Percentiles rank a stretch among this genome's conserved stretches.
phyloP scores from a whole-genome alignment of 1,139 yeast genomes.

The Saccharomyces hybrid region DNA sequence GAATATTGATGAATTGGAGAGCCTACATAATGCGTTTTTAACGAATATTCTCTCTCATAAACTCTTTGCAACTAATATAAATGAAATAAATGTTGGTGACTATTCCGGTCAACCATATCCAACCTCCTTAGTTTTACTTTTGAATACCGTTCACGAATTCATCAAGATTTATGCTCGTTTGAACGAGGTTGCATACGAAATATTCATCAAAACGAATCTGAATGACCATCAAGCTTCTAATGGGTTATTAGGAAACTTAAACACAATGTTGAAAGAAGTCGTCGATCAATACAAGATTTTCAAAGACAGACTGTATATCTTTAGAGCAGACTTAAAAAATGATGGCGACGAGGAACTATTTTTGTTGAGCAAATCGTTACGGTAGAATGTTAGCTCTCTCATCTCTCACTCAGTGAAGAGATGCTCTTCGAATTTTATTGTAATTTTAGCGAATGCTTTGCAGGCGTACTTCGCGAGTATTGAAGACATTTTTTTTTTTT shows the following conservation, averaged over 20 bases:
- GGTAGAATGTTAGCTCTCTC: conserved; percentile 11
- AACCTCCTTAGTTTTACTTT: conserved; percentile 19
- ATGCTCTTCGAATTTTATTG: neutral
- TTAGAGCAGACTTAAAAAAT: conserved; percentile 23
- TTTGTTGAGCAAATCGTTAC: conserved; percentile 21
- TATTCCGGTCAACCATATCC: conserved; percentile 26
- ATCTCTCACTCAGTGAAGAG: neutral
- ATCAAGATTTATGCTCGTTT: conserved; percentile 17
- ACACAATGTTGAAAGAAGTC: conserved; percentile 14
- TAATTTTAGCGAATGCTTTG: neutral
- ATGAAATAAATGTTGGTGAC: conserved; percentile 14
- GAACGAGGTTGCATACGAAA: conserved; percentile 24
- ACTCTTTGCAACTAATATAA: conserved; percentile 18
- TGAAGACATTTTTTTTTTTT: neutral
- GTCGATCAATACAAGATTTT: conserved; percentile 19
- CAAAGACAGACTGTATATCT: conserved; percentile 13
- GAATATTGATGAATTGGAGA: conserved; percentile 26
- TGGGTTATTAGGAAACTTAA: conserved; percentile 16
- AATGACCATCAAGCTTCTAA: conserved; percentile 15
- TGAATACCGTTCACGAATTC: conserved; percentile 23
- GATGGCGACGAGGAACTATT: conserved; percentile 26
- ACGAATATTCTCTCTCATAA: conserved; percentile 21
- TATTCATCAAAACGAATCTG: conserved; percentile 25
- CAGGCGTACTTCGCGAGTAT: neutral
- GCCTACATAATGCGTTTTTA: conserved; percentile 21